These are phyloP conservation scores for Calonectria multiphialidica DNA, from an alignment of 2,329 filamentous ascomycete genomes.

Conservation along the genomic window DNA sequence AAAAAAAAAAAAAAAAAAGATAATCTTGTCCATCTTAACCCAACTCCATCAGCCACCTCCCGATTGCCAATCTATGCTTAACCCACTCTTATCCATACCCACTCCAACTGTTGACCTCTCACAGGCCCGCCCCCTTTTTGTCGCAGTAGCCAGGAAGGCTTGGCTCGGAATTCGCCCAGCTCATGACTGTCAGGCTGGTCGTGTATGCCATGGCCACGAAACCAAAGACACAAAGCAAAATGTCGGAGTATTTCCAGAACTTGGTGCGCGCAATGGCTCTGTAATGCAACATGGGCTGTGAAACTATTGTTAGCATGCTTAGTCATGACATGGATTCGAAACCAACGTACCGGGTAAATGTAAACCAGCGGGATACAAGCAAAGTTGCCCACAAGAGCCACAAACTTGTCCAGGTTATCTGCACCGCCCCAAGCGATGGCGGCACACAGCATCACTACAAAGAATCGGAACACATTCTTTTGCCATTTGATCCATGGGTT, in stretches of 20 bases:
- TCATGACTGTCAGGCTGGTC: conserved; percentile 85
- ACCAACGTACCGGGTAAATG: conserved; percentile 88
- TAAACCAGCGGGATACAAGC: conserved; percentile 97
- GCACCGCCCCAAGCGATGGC: conserved; percentile 92
- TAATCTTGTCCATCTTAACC: conserved; percentile 3
- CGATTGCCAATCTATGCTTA: conserved; percentile 13
- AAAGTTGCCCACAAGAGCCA: conserved; percentile 95
- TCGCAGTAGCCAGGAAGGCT: conserved; percentile 68
- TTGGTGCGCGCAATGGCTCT: conserved; percentile 79
- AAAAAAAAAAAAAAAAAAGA: conserved; percentile 1
- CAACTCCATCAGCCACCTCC: conserved; percentile 6
- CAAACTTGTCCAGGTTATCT: conserved; percentile 96
- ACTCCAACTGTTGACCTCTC: not conserved
- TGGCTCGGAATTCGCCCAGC: conserved; percentile 78
- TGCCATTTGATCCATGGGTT: conserved; percentile 99
- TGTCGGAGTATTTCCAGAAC: conserved; percentile 78
- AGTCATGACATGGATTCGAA: not conserved
- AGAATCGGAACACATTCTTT: conserved; percentile 97
- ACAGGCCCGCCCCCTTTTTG: conserved; percentile 43
- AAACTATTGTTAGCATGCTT: conserved; percentile 46
- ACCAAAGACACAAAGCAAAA: conserved; percentile 84
- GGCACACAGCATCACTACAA: conserved; percentile 88
- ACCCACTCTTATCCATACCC: not conserved
- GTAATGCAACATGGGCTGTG: conserved; percentile 89
- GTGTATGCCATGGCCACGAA: conserved; percentile 92